A percentile compares a stretch with the other conserved stretches of the same genome.
Evolutionary conservation across 179 eudicot genomes (phyloP).

Genomic region (Spergularia azorica): DNA sequence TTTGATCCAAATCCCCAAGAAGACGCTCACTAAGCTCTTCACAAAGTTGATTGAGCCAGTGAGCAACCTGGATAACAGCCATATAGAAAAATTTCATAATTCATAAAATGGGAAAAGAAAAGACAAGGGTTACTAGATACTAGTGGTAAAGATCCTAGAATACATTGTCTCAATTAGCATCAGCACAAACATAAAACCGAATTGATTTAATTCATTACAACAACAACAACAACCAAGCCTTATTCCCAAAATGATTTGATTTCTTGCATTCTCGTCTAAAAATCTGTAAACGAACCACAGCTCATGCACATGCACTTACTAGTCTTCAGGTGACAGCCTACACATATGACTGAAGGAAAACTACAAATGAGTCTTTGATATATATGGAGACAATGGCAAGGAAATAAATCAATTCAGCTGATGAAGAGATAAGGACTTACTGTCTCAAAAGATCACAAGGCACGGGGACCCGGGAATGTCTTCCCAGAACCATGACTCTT

Average conservation of each 20-base stretch:
- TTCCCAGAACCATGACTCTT: slow-evolving; percentile 96
- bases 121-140: not conserved
- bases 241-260: too few species aligned
- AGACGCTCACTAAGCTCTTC: slow-evolving; percentile 91
- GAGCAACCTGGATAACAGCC: slow-evolving; percentile 57
- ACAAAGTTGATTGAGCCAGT: slow-evolving; percentile 82
- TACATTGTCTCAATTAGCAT: slow-evolving; percentile 1
- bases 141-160: not conserved
- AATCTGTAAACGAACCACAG: not conserved
- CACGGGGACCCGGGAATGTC: slow-evolving; percentile 83
- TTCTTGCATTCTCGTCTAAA: too few species aligned
- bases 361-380: not conserved
- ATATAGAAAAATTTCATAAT: not conserved
- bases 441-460: slow-evolving; percentile 55
- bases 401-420: not conserved
- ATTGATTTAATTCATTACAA: not conserved
- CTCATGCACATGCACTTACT: not conserved
- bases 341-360: not conserved
- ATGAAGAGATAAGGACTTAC: slow-evolving; percentile 38
- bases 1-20: slow-evolving; percentile 66
- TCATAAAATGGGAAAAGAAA: not conserved
- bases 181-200: not conserved
- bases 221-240: not conserved
- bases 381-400: slow-evolving; percentile 4
- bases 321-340: not conserved